phyloP scores from a whole-genome alignment of 768 basidiomycete genomes.

The Suillus fuscotomentosus region DNA sequence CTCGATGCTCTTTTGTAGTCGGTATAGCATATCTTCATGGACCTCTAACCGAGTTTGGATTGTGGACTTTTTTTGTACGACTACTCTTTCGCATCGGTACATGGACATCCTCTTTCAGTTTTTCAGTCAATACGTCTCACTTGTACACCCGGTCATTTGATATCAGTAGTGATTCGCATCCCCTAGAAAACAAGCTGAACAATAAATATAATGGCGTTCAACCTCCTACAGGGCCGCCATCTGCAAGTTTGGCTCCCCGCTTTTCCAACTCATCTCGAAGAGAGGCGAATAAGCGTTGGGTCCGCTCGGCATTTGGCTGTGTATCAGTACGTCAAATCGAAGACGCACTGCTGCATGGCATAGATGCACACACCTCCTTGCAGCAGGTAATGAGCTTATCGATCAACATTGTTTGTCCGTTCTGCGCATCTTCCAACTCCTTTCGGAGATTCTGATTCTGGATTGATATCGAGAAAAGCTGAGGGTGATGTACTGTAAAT shows the following conservation, averaged over 20 bases:
- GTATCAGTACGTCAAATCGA: conserved; percentile 16
- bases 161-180: conserved; percentile 10
- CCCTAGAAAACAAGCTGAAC: neutral
- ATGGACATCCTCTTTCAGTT: conserved; percentile 5
- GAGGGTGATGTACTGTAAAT: neutral
- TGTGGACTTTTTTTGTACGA: conserved; percentile 3
- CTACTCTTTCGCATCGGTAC: conserved; percentile 6
- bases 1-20: conserved; percentile 63
- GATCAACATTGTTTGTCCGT: conserved; percentile 74
- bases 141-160: conserved; percentile 10
- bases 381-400: conserved; percentile 84
- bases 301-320: conserved; percentile 85
- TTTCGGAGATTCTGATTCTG: conserved; percentile 70
- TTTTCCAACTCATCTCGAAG: conserved; percentile 83
- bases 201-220: conserved; percentile 26
- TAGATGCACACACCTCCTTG: conserved; percentile 65
- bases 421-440: conserved; percentile 79
- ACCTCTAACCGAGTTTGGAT: conserved; percentile 4
- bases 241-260: conserved; percentile 49
- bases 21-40: conserved; percentile 5
- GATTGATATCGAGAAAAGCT: conserved; percentile 2
- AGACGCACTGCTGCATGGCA: conserved; percentile 5
- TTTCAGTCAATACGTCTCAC: conserved; percentile 2
- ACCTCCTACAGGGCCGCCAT: conserved; percentile 41
- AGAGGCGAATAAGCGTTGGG: conserved; percentile 76